Evolutionary conservation across 2,329 filamentous ascomycete genomes (phyloP).

Genomic region (Colletotrichum liriopes): DNA sequence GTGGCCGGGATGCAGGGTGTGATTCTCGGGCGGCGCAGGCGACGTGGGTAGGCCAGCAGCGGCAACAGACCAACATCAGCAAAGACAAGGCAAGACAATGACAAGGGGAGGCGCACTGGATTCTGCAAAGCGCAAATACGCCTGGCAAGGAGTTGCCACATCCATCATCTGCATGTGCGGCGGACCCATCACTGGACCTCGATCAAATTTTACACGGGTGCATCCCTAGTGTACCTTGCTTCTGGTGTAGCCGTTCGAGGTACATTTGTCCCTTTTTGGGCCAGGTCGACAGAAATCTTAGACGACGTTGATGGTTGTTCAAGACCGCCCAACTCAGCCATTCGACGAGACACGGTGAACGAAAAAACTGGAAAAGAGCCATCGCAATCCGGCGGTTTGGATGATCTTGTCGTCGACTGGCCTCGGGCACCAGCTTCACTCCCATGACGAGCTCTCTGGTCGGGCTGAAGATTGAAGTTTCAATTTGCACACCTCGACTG

Average conservation of each 20-base stretch:
- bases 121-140: constrained; percentile 33
- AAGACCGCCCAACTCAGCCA: background rate
- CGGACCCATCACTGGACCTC: constrained; percentile 13
- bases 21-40: constrained; percentile 9
- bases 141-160: constrained; percentile 25
- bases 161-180: constrained; percentile 18
- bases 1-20: constrained; percentile 6
- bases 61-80: constrained; percentile 25
- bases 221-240: background rate
- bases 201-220: constrained; percentile 23
- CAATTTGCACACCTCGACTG: background rate
- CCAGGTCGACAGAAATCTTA: background rate
- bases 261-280: background rate
- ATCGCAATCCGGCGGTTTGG: background rate
- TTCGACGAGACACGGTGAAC: rapidly evolving
- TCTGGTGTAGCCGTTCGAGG: background rate
- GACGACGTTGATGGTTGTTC: background rate
- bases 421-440: background rate
- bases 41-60: constrained; percentile 5
- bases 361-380: no score
- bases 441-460: background rate
- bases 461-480: background rate
- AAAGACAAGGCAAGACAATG: background rate
- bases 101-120: constrained; percentile 22
- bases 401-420: no score